Evolutionary conservation across 2,329 filamentous ascomycete genomes (phyloP).

Genomic region (Annulohypoxylon truncatum): DNA sequence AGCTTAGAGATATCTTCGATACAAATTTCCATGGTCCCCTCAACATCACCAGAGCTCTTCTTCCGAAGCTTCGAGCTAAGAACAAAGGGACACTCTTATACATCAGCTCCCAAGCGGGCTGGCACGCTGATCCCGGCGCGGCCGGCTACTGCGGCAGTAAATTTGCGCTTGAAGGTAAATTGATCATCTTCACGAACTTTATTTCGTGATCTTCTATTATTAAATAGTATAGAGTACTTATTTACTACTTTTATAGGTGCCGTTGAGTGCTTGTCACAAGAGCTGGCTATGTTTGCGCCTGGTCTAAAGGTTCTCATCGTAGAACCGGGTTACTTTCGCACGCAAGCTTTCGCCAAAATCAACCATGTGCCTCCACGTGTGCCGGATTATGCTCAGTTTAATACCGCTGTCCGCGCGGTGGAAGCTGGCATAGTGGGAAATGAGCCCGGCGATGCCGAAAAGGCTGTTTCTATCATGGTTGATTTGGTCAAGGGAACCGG

Average conservation of each 20-base stretch:
- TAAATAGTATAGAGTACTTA: not conserved
- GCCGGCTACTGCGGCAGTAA: slow-evolving; percentile 42
- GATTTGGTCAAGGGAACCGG: slow-evolving; percentile 63
- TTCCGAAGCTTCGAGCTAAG: slow-evolving; percentile 50
- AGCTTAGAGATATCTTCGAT: slow-evolving; percentile 45
- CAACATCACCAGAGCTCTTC: slow-evolving; percentile 51
- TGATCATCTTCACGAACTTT: not conserved
- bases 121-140: slow-evolving; percentile 49
- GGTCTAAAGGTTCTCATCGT: slow-evolving; percentile 54
- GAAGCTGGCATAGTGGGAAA: slow-evolving; percentile 46
- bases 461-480: slow-evolving; percentile 61
- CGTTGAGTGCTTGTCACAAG: slow-evolving; percentile 49
- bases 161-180: slow-evolving; percentile 41
- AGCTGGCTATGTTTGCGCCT: slow-evolving; percentile 47
- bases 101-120: slow-evolving; percentile 52
- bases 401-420: slow-evolving; percentile 46
- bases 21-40: slow-evolving; percentile 55
- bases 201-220: not conserved
- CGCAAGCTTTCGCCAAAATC: slow-evolving; percentile 53
- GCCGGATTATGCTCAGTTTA: slow-evolving; percentile 49
- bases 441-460: slow-evolving; percentile 52
- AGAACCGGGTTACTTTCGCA: slow-evolving; percentile 59
- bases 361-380: slow-evolving; percentile 44
- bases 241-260: slow-evolving; percentile 36
- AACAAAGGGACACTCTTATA: slow-evolving; percentile 50